phyloP scores from a whole-genome alignment of 1,139 yeast species.

The Zhuliangozyma blackwelliae region DNA sequence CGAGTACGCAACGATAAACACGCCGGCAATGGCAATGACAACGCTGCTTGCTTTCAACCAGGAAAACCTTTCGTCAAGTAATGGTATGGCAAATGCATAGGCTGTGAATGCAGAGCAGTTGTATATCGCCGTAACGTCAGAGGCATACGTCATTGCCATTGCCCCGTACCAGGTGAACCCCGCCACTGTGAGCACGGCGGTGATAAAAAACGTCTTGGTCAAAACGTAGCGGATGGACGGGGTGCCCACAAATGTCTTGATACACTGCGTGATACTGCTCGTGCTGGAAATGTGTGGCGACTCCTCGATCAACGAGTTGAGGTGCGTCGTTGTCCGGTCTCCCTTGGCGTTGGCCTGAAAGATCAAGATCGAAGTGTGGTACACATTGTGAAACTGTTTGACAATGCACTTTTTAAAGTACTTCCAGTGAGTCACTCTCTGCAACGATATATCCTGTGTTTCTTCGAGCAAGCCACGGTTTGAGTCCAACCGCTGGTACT shows the following conservation, averaged over 20 bases:
- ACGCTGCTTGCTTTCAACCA: constrained; percentile 69
- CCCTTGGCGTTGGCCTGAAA: constrained; percentile 39
- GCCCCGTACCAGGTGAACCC: constrained; percentile 87
- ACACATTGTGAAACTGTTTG: constrained; percentile 47
- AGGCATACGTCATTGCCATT: constrained; percentile 74
- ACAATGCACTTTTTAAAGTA: constrained; percentile 41
- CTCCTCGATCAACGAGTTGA: constrained; percentile 33
- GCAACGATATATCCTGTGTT: constrained; percentile 13
- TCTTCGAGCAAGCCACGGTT: constrained; percentile 26
- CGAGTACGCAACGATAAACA: constrained; percentile 73
- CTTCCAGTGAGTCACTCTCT: constrained; percentile 17
- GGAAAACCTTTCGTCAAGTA: constrained; percentile 62
- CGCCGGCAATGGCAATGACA: constrained; percentile 67
- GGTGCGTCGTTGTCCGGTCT: constrained; percentile 32
- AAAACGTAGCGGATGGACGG: constrained; percentile 49
- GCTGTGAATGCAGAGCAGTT: constrained; percentile 90
- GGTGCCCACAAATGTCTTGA: constrained; percentile 34
- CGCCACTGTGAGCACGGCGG: constrained; percentile 64
- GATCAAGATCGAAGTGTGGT: constrained; percentile 48
- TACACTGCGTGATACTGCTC: constrained; percentile 32
- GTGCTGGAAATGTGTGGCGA: constrained; percentile 40
- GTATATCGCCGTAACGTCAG: constrained; percentile 86
- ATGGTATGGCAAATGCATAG: constrained; percentile 75
- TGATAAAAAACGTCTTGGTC: constrained; percentile 40
- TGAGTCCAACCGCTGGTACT: constrained; percentile 28